These are phyloP conservation scores for Metschnikowia peoriensis DNA, from an alignment of 805 yeast genomes.

Conservation along the genomic window DNA sequence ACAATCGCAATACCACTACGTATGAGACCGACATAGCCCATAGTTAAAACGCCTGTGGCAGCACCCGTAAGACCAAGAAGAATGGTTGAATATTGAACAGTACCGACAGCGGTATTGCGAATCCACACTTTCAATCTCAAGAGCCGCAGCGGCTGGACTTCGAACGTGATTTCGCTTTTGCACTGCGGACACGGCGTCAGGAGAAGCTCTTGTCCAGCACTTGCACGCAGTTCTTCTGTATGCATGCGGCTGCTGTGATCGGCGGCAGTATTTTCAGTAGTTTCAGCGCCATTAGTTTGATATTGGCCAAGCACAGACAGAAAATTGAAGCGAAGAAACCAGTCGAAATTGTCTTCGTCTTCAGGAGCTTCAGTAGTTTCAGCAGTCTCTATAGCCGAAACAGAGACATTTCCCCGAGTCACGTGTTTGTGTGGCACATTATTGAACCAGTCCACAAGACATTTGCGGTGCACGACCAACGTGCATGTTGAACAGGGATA, in stretches of 20 bases:
- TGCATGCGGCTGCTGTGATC: neutral
- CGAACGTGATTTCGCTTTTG: conserved; percentile 32
- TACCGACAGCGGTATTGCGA: conserved; percentile 18
- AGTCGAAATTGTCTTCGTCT: neutral
- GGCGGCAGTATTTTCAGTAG: too few relatives aligned
- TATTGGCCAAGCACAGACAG: neutral
- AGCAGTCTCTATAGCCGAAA: neutral
- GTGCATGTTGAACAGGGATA: conserved; percentile 40
- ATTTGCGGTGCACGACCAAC: conserved; percentile 35
- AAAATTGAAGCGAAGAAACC: too few relatives aligned
- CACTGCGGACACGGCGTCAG: conserved; percentile 43
- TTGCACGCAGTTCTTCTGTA: neutral
- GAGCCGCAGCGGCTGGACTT: conserved; percentile 28
- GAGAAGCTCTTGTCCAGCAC: conserved; percentile 2
- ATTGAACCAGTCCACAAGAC: conserved; percentile 42
- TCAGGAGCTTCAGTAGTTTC: neutral
- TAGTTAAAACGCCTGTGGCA: conserved; percentile 37
- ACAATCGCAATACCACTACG: conserved; percentile 37
- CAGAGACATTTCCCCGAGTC: neutral
- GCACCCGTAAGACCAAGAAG: conserved; percentile 40
- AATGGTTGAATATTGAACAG: conserved; percentile 31
- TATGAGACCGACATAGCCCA: conserved; percentile 40
- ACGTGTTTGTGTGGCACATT: conserved; percentile 26
- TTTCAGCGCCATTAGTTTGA: neutral
- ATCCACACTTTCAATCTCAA: conserved; percentile 22